Base-by-base conservation (phyloP, 1,139 yeast genomes). In the Lodderomyces oxycetoniae region DNA sequence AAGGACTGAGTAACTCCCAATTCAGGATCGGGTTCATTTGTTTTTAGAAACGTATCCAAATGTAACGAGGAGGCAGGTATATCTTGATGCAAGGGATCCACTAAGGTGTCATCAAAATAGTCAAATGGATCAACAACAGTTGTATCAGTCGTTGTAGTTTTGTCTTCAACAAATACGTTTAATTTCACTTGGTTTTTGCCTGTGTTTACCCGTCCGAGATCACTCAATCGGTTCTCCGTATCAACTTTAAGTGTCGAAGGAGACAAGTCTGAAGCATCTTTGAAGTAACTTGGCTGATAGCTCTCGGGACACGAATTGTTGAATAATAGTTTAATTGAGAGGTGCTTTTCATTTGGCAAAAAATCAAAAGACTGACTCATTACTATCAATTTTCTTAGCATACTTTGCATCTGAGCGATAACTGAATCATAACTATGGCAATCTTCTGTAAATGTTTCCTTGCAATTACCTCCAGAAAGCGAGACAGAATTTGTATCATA, bases 311-410 rank as follows among this genome's bases (percentile, higher is more conserved):
- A 65, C 2, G 35, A 38, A 3, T 71, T 72, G 39, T 67, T 72
- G 45, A 67, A 75, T 41, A 72, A 39, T 34, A 77, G 50, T 38
- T 74, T 60, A 58, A 77, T 59, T 0, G 71, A 57, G 24, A 74
- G 45, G 34, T 44, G 65, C 35, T 72, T 62, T 32, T 64, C 55
- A 2, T 53, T 50, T 1, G 80, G 80, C 24, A 74, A 48, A 0
- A 74, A 65, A 15, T 72, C 67, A 22, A 76, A 55, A 0, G 69
- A 55, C 48, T 76, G 81, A 0, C 79, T 72, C n/a, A 70, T 51
- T 1, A 73, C 56, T 17, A 76, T 70, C 34, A 76, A 61, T 37
- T 71, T 55, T 45, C 65, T 63, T 59, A 76, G 62, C 33, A 75
- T 31, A 10, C 29, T 13, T 26, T 41, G 45, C 11, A 38, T 39